Evolutionary conservation across 2,329 filamentous ascomycete species (phyloP), one percentile per base, ranked within the genome.

Genomic region (Colletotrichum paranaense): DNA sequence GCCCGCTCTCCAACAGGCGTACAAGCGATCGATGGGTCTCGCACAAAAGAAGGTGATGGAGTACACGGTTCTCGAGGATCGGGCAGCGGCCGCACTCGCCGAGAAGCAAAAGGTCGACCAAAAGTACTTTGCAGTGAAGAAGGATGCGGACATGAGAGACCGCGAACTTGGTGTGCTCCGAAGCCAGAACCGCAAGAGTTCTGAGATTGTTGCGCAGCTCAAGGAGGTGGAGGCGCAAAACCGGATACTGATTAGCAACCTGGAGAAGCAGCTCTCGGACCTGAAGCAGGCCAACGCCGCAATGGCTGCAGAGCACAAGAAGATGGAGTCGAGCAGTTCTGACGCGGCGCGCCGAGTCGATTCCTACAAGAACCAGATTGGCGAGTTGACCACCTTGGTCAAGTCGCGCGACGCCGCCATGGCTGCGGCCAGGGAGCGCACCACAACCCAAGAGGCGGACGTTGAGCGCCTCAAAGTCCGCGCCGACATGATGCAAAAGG

Each of bases 21-120:
- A 95, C 86, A 97, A 94, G 82, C 96, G 95, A 82, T 94, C 95
- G 65, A 94, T 95, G 80, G 91, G 92, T 26, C 83, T 98, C 71
- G 95, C 95, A 8, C 92, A 93, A 64, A 96, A 95, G 85, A 98
- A 98, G 83, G 91, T 97, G 42, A 89, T 93, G 78, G 95, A 98
- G 75, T 91, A 94, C 65, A 86, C 88, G 6, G 87, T 89, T 4
- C 86, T 95, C 79, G 95, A 98, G 83, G 95, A 98, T 69, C 93
- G 93, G 75, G 87, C 96, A 49, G 85, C 90, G 22, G 87, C 93
- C 28, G 85, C 97, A 24, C 91, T 90, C 53, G 94, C 95, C 0
- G 95, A 99, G 83, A 99, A 99, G 85, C 92, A 93, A 76, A 98
- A 98, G 83, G 96, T 96, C 1, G 97, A 99, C 79, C 96, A 98